Percentiles rank a stretch among this genome's conserved stretches.
phyloP scores from a whole-genome alignment of 2,329 filamentous ascomycete species.

The Cladosporium oxysporum region DNA sequence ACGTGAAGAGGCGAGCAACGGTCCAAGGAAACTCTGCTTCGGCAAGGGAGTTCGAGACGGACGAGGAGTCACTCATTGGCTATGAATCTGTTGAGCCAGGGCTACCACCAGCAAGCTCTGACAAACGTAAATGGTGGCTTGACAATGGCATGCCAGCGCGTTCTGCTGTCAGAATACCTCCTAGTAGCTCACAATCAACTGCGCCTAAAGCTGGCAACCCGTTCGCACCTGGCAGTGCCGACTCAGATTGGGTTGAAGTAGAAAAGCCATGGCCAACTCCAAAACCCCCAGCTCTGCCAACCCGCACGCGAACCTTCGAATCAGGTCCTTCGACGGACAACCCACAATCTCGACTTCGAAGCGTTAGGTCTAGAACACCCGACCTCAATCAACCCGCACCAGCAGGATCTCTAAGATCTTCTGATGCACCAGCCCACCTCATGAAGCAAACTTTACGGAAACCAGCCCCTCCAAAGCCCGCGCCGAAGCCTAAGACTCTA shows the following conservation, averaged over 20 bases:
- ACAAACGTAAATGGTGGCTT: slow-evolving; percentile 66
- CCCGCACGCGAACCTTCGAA: slow-evolving; percentile 11
- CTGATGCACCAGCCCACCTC: slow-evolving; percentile 13
- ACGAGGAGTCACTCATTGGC: slow-evolving; percentile 77
- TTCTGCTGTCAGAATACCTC: slow-evolving; percentile 62
- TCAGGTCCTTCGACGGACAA: not conserved
- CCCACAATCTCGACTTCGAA: slow-evolving; percentile 19
- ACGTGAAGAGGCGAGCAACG: slow-evolving; percentile 65
- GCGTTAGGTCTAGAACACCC: slow-evolving; percentile 24
- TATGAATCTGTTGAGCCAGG: slow-evolving; percentile 83
- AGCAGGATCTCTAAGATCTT: slow-evolving; percentile 3
- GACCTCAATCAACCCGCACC: slow-evolving; percentile 20
- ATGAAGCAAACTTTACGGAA: slow-evolving; percentile 34
- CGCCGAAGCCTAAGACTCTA: slow-evolving; percentile 37
- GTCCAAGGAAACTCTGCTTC: slow-evolving; percentile 64
- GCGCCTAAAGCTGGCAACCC: slow-evolving; percentile 77
- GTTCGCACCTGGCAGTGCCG: slow-evolving; percentile 65
- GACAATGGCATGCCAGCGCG: slow-evolving; percentile 70
- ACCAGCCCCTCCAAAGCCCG: slow-evolving; percentile 37
- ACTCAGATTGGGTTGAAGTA: slow-evolving; percentile 78
- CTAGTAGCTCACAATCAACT: slow-evolving; percentile 67
- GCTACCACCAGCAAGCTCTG: slow-evolving; percentile 63
- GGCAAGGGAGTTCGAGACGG: slow-evolving; percentile 60
- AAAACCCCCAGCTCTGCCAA: slow-evolving; percentile 25
- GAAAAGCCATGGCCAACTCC: slow-evolving; percentile 33